Conservation (phyloP, 2,329 filamentous ascomycete genomes). For the Botrytis porri region DNA sequence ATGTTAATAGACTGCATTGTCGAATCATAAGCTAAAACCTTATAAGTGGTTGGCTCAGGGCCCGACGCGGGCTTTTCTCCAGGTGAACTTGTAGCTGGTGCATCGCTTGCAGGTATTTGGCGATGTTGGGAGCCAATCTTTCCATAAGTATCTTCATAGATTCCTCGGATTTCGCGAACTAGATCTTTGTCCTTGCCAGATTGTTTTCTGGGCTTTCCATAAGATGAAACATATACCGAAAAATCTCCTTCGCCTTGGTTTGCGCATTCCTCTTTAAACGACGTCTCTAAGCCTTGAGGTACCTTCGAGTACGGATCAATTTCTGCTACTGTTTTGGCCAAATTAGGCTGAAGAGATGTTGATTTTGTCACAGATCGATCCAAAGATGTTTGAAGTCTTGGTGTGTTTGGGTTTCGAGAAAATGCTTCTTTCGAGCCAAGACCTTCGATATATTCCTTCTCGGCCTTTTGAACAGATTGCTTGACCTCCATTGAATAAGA, state of each 20-base stretch:
- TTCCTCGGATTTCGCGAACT: constrained; percentile 40
- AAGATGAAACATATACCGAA: constrained; percentile 22
- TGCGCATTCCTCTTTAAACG: constrained; percentile 17
- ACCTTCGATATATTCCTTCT: constrained; percentile 32
- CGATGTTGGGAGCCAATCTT: constrained; percentile 39
- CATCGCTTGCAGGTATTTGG: constrained; percentile 25
- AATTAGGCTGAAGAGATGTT: neutral
- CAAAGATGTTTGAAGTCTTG: constrained; percentile 35
- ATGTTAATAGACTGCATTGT: constrained; percentile 54
- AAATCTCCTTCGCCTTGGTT: constrained; percentile 25
- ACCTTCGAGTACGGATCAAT: constrained; percentile 17
- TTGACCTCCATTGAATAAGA: constrained; percentile 24
- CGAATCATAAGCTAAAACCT: constrained; percentile 64
- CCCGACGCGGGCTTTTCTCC: neutral
- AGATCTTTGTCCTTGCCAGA: constrained; percentile 36
- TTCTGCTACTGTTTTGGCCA: neutral
- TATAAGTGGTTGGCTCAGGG: constrained; percentile 48
- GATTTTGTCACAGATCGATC: constrained; percentile 27
- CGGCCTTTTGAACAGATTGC: constrained; percentile 27
- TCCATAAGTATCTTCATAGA: constrained; percentile 45
- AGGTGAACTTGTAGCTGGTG: neutral
- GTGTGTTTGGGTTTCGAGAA: constrained; percentile 28
- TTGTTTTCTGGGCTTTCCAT: constrained; percentile 17
- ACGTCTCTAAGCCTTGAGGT: constrained; percentile 18
- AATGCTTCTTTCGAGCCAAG: constrained; percentile 25